Base-by-base conservation (phyloP, 768 basidiomycete species). In the Xerocomellus amylosporus region DNA sequence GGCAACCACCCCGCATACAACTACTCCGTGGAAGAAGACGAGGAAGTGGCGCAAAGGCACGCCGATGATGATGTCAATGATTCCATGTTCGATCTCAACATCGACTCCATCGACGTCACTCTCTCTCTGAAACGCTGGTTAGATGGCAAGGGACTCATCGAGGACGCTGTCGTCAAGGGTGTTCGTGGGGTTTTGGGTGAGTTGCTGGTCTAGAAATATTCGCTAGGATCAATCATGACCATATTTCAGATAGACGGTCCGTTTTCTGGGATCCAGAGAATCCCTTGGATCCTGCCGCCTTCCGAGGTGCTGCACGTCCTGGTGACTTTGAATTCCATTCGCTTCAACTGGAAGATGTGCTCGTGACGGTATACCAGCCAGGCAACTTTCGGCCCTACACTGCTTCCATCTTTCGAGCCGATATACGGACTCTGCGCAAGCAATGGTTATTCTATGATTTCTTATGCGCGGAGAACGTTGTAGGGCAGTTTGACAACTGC, bases 401-500 rank as follows among this genome's bases (percentile, higher is more conserved):
- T 0, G 85, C 89, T 12, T 93, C 90, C 8, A 93, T 99, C 46
- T 99, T 98, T 75, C 87, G 89, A 54, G 97, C 97, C 24, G 89
- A 93, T 62, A 81, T 98, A 34, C 80, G 81, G 13, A 79, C 77
- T 28, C 83, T 98, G 59, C 79, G 97, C 51, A 98, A 97, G 70
- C 86, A 89, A 64, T 98, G 93, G 93, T 62, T 96, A 36, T 97
- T 97, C 71, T 95, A 95, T 70, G 97, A 99, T 71, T 86, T 98
- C 59, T 73, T 98, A 55, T 69, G 66, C 46, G 95, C 97, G 0
- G 95, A 98, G 66, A 91, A 89, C 59, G 88, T 98, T 39, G 96
- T 97, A 9, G 97, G 97, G 5, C 97, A 99, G 69, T 91, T 93
- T 58, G 97, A 99, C 69, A 98, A 98, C 66, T 99, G 97, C 64